phyloP scores from a whole-genome alignment of 164 flowering plant genomes.

The Echeveria elegans region DNA sequence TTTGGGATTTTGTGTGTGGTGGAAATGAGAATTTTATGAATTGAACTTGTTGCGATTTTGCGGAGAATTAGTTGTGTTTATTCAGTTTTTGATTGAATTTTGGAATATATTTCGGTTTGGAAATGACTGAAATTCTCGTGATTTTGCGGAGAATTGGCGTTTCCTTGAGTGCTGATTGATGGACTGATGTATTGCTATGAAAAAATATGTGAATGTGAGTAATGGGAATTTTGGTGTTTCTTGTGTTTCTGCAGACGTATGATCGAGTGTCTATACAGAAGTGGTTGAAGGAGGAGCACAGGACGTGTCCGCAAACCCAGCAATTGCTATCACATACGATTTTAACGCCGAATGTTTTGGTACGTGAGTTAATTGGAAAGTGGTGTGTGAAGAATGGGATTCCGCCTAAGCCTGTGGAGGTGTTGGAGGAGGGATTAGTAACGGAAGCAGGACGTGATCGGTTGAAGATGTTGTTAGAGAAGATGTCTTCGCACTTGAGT shows the following conservation, averaged over 20 bases:
- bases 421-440: background rate
- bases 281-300: conserved; percentile 53
- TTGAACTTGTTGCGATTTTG: background rate
- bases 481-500: conserved; percentile 28
- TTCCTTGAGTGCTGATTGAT: background rate
- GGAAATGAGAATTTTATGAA: background rate
- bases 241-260: conserved; percentile 45
- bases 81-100: background rate
- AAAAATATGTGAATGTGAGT: background rate
- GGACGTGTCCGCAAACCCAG: conserved; percentile 58
- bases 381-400: conserved; percentile 54
- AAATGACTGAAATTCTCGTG: background rate
- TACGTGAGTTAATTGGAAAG: conserved; percentile 39
- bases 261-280: conserved; percentile 54
- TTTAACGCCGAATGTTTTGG: conserved; percentile 57
- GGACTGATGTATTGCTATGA: background rate
- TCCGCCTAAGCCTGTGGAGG: conserved; percentile 26
- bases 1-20: background rate
- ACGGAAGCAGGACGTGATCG: conserved; percentile 36
- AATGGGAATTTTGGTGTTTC: background rate
- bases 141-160: background rate
- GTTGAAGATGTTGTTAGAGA: conserved; percentile 26
- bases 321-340: conserved; percentile 57
- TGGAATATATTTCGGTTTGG: background rate
- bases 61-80: background rate